Evolutionary conservation across 1,139 yeast species (phyloP), one percentile per base, ranked within the genome.

Genomic region (Pneumocystis murina): DNA sequence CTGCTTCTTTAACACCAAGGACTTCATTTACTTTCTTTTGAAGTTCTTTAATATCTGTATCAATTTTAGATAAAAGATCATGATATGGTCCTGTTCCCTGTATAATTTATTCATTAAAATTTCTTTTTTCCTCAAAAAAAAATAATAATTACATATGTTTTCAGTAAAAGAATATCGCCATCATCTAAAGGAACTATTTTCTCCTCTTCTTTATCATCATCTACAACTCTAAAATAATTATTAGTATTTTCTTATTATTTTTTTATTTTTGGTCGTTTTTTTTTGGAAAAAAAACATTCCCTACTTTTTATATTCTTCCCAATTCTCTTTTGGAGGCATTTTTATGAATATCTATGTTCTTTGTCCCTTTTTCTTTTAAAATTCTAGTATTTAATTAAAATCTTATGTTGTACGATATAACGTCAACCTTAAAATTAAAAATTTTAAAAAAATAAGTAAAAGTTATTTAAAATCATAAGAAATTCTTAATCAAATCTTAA

Each of bases 21-120:
- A 3, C 10, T 73, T 92, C 97, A 74, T 90, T 91, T 71, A 94
- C 94, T 70, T 92, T 82, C 41, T 83, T 80, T 74, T 90, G 96
- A 65, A 91, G 81, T 61, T 82, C 84, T 73, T 87, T 86, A 71
- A 92, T 81, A 74, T 91, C 97, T 70, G 84, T 83, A 73, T 91
- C 97, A 67, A 88, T 84, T 67, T 80, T 80, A 74, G 91, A 91
- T 72, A 92, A 82, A 66, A 85, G 79, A 59, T 82, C 78, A 64
- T 92, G 95, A 74, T 94, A 92, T 41, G 98, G 97, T 1, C 98
- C 99, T 41, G 95, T 95, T 63, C 97, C 97, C 75, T 74, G 60
- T n/a, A 43, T 35, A 28, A 24, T 40, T 24, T 59, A 17, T 17
- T 33, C 16, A 28, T 33, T 14, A 38, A 24, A 24, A 7, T 3